phyloP scores from a whole-genome alignment of 306 rosid genomes.

The Comarum palustre region DNA sequence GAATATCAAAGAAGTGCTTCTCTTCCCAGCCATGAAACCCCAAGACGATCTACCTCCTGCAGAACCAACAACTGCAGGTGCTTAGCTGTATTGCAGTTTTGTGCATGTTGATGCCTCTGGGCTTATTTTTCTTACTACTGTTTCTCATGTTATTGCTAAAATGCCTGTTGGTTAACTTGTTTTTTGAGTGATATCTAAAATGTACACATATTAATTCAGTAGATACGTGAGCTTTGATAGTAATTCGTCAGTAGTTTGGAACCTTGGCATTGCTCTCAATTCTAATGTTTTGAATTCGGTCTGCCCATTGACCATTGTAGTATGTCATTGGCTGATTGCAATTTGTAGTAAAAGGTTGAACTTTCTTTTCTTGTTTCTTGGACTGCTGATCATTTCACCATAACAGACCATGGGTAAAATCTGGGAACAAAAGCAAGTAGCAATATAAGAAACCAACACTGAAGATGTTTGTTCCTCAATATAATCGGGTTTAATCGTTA shows the following conservation, averaged over 20 bases:
- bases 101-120: not conserved
- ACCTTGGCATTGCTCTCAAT: not conserved
- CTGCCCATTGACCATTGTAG: too few relatives aligned
- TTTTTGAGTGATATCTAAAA: not conserved
- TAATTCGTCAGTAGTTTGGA: not conserved
- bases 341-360: too few relatives aligned
- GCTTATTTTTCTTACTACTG: not conserved
- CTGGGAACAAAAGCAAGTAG: too few relatives aligned
- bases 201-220: not conserved
- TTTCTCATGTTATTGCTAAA: not conserved
- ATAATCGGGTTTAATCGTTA: too few relatives aligned
- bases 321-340: not conserved
- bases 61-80: conserved; percentile 25
- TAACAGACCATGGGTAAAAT: too few relatives aligned
- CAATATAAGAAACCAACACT: not conserved
- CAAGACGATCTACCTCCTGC: conserved; percentile 52
- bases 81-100: conserved; percentile 6
- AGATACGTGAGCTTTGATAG: not conserved
- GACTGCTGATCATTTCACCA: too few relatives aligned
- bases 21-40: conserved; percentile 95
- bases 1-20: conserved; percentile 93
- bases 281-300: not conserved
- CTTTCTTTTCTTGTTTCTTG: too few relatives aligned
- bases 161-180: not conserved
- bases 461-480: not conserved